Conservation (phyloP, 2,329 filamentous ascomycete species). For the Calonectria crousiana region DNA sequence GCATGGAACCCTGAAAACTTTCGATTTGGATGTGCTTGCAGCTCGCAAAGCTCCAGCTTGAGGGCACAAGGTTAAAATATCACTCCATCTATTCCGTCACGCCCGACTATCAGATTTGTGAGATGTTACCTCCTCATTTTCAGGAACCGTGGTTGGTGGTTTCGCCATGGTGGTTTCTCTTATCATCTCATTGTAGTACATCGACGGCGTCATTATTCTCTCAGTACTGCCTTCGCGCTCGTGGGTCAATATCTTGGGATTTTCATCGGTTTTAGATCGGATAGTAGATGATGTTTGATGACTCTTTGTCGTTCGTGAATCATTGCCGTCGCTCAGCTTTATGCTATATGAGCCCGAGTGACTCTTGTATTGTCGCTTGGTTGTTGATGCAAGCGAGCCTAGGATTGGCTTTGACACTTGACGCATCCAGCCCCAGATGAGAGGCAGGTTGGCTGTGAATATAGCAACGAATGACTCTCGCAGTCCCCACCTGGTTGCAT, state of each 20-base stretch:
- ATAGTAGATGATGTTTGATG: not conserved
- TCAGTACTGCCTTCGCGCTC: not conserved
- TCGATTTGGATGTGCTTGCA: not conserved
- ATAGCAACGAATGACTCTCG: not conserved
- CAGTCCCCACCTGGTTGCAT: not conserved
- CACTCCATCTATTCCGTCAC: not conserved
- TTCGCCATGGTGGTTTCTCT: not conserved
- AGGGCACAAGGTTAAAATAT: not conserved
- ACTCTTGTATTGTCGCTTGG: not conserved
- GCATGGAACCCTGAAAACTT: not conserved
- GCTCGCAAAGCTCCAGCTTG: not conserved
- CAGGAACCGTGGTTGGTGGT: not conserved
- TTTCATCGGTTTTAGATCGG: not conserved
- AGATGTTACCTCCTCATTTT: not conserved
- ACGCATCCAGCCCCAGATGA: slow-evolving; percentile 6
- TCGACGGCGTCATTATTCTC: not conserved
- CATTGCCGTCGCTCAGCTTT: not conserved
- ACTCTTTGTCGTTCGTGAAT: not conserved
- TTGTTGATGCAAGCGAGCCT: not conserved
- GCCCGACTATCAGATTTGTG: not conserved
- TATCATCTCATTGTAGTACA: not conserved
- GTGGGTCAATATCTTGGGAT: not conserved
- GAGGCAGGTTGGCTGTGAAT: not conserved
- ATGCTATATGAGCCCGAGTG: not conserved
- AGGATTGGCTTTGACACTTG: not conserved